Evolutionary conservation across 2,329 filamentous ascomycete species (phyloP).

Genomic region (Dothistroma septosporum): DNA sequence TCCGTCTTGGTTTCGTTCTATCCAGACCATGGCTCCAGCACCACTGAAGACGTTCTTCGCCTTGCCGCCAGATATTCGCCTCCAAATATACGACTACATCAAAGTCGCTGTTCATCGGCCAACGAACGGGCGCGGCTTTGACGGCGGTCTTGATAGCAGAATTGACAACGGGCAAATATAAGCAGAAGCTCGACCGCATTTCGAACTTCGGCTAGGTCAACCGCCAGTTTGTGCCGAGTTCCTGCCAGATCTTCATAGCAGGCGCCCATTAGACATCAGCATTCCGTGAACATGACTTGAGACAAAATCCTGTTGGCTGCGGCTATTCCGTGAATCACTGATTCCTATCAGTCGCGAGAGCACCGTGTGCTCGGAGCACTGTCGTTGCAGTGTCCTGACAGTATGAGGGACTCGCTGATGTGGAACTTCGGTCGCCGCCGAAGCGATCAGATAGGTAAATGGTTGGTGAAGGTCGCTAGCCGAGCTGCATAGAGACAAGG

Average conservation of each 20-base stretch:
- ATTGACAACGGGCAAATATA: neutral
- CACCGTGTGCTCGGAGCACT: neutral
- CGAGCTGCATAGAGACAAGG: neutral
- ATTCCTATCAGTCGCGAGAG: neutral
- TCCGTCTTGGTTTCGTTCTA: neutral
- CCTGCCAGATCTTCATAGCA: neutral
- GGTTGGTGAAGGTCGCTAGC: too few species aligned
- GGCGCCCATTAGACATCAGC: neutral
- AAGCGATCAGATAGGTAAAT: too few species aligned
- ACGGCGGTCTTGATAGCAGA: neutral
- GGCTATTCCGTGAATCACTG: neutral
- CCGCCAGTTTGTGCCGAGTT: neutral
- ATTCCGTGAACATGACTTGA: neutral
- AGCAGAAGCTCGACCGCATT: neutral
- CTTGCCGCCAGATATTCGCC: neutral
- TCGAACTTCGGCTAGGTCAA: neutral
- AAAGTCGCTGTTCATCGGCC: neutral
- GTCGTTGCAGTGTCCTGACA: neutral
- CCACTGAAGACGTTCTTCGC: neutral
- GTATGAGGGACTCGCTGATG: neutral
- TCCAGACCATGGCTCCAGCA: neutral
- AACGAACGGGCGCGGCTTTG: neutral
- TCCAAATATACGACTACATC: neutral
- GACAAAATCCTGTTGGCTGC: neutral
- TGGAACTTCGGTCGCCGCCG: neutral